Base-by-base conservation (phyloP, 208 protist species). In the Giardia muris region DNA sequence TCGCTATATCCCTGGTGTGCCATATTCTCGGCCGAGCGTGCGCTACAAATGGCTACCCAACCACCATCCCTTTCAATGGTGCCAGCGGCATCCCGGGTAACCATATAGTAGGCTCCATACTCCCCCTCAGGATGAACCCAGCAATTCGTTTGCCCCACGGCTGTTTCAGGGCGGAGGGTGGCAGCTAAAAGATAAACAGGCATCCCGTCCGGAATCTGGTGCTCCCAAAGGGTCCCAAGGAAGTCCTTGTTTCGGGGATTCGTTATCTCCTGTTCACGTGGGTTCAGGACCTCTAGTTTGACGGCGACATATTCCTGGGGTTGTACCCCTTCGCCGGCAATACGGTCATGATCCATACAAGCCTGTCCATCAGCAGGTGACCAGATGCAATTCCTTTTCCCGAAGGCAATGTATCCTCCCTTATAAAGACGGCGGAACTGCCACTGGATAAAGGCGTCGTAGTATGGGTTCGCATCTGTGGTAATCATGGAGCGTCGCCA, bases 131-230 rank as follows among this genome's bases (percentile, higher is more conserved):
- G 98, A 42, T 97, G 95, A 22, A 99, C 95, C 98, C 98, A 99
- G 95, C 97, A 99, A 95, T 99, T 99, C 67, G 98, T 99, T 95
- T 99, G 98, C 10, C 97, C 97, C 48, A 94, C 96, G 96, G 99
- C 99, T 46, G 99, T 99, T 95, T 99, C 98, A 44, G 99, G 97
- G 46, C 99, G 95, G 0, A 99, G 96, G n/a, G 99, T 99, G 3
- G 97, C 99, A 45, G 97, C 96, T 2, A 97, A 96, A 2, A 99
- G 94, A 93, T 97, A 97, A n/a, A 99, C 96, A 39, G 10, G 10
- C 10, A 30, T 30, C 19, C 30, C 30, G 30, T 76, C 57, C n/a
- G n/a, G n/a, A n/a, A 95, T 94, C 42, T 94, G 86, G 43, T 93
- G 94, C n/a, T 48, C 47, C 3, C 93, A 22, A 43, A 39, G n/a